These are phyloP conservation scores for Vanilla planifolia DNA, from an alignment of 106 monocot genomes.

Conservation along the genomic window DNA sequence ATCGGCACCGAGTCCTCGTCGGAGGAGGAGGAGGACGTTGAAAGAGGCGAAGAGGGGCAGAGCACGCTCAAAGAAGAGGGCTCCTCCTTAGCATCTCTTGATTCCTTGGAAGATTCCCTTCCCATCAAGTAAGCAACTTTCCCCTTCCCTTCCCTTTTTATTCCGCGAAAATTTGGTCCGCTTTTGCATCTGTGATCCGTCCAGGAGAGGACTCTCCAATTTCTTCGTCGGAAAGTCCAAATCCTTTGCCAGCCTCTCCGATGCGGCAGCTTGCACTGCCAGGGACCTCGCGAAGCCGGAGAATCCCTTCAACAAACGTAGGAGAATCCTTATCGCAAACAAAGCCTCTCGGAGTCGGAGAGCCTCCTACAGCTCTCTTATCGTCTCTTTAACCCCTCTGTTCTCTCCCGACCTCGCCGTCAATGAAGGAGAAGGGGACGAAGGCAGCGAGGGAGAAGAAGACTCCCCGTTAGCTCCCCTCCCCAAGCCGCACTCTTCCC, in stretches of 20 bases:
- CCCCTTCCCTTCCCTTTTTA: background rate
- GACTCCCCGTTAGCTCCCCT: background rate
- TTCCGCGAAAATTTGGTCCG: background rate
- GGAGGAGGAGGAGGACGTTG: constrained; percentile 20
- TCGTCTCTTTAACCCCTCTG: constrained; percentile 10
- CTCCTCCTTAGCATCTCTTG: constrained; percentile 28
- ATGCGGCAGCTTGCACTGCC: constrained; percentile 6
- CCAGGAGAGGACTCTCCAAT: constrained; percentile 69
- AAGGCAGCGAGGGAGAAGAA: constrained; percentile 4
- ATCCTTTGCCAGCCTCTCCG: constrained; percentile 32
- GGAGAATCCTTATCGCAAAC: constrained; percentile 14
- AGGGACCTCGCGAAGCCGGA: constrained; percentile 37
- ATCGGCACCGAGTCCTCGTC: constrained; percentile 11
- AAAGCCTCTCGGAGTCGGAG: constrained; percentile 13
- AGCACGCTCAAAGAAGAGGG: constrained; percentile 14
- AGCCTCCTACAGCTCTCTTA: constrained; percentile 33
- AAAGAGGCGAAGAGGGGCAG: constrained; percentile 19
- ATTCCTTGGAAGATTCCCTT: constrained; percentile 47
- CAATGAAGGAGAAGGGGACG: constrained; percentile 11
- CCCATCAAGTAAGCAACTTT: constrained; percentile 49
- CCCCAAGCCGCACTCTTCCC: background rate
- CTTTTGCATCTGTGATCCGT: background rate
- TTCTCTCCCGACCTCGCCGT: constrained; percentile 6
- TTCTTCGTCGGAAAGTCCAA: constrained; percentile 68
- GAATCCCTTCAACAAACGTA: constrained; percentile 46